Conservation (phyloP, 345 rosid genomes). For the Camelina neglecta region DNA sequence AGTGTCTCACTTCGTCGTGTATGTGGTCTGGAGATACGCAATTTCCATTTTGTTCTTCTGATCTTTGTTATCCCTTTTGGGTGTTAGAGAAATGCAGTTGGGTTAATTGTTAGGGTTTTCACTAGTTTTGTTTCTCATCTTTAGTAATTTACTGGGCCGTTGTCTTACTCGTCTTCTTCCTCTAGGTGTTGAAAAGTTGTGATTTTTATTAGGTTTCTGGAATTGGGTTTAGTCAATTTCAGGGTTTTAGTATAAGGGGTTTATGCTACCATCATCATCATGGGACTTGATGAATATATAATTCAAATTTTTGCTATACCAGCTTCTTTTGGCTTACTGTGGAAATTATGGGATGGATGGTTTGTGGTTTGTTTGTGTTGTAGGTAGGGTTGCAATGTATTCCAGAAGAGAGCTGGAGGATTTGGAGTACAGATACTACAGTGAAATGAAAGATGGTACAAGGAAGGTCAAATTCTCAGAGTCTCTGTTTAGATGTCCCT, state of each 20-base stretch:
- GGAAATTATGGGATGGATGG: neutral
- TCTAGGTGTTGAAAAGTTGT: neutral
- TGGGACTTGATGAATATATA: neutral
- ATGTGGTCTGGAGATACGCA: neutral
- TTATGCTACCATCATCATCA: neutral
- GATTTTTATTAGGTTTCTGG: neutral
- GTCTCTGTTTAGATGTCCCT: constrained; percentile 57
- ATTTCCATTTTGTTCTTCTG: neutral
- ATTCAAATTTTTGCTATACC: neutral
- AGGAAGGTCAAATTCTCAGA: constrained; percentile 45
- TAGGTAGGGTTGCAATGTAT: constrained; percentile 43
- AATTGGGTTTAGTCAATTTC: constrained; percentile 9
- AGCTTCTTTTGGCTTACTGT: neutral
- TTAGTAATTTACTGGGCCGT: neutral
- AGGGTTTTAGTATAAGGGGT: constrained; percentile 19
- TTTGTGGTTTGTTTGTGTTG: neutral
- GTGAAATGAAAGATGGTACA: constrained; percentile 48
- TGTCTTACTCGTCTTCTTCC: neutral
- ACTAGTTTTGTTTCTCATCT: neutral
- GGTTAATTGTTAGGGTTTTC: neutral
- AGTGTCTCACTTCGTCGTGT: constrained; percentile 3
- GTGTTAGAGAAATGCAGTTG: neutral
- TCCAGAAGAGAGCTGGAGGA: constrained; percentile 47
- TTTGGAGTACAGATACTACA: constrained; percentile 53
- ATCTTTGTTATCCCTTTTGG: too few relatives aligned